phyloP scores from a whole-genome alignment of 345 rosid genomes.

The Rhizophora apiculata region DNA sequence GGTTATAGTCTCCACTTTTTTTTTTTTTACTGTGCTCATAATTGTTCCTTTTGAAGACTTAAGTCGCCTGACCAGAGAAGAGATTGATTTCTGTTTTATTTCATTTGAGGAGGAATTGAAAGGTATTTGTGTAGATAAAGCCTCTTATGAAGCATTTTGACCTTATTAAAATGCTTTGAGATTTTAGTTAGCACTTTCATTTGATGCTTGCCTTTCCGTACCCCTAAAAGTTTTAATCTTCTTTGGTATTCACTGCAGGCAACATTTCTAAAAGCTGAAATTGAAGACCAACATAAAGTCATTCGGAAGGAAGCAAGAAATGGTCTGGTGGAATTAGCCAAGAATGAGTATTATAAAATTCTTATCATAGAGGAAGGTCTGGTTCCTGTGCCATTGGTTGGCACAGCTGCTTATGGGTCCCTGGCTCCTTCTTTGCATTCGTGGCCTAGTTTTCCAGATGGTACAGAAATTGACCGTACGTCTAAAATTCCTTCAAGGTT shows the following conservation, averaged over 20 bases:
- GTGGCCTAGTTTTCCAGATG: constrained; percentile 85
- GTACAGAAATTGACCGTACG: constrained; percentile 52
- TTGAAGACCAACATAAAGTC: constrained; percentile 45
- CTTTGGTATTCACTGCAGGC: constrained; percentile 42
- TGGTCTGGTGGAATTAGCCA: constrained; percentile 74
- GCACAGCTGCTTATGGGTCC: constrained; percentile 70
- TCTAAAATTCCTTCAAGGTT: constrained; percentile 55
- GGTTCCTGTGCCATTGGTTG: constrained; percentile 71
- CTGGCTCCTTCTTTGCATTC: constrained; percentile 62
- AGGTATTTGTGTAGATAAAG: not conserved
- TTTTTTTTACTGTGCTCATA: too few species aligned
- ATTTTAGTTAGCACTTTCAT: not conserved
- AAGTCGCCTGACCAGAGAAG: not conserved
- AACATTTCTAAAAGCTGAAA: constrained; percentile 45
- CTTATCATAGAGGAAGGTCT: constrained; percentile 83
- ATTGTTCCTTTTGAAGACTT: not conserved
- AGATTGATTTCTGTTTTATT: not conserved
- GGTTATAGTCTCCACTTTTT: not conserved
- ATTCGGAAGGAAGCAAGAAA: constrained; percentile 68
- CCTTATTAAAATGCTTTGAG: not conserved
- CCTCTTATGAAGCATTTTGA: not conserved
- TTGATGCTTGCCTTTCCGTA: not conserved
- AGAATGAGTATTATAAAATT: constrained; percentile 68
- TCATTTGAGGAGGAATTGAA: not conserved
- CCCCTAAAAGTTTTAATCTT: constrained; percentile 11